Evolutionary conservation across 75 land plant genomes (phyloP).

Genomic region (Selaginella moellendorffii): DNA sequence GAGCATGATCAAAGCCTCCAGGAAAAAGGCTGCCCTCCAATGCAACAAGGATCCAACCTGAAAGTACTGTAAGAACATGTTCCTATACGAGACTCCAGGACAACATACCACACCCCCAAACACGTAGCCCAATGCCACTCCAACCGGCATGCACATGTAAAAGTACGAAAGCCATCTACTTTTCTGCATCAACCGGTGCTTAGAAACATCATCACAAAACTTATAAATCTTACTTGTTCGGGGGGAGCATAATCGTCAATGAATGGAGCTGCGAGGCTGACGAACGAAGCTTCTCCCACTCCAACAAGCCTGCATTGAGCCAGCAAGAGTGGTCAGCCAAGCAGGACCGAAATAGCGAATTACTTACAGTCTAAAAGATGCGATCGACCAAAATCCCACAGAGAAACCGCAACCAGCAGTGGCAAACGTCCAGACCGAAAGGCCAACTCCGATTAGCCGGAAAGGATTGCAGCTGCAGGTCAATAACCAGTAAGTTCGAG

Average conservation of each 20-base stretch:
- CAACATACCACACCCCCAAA: slow-evolving; percentile 86
- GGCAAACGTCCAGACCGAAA: slow-evolving; percentile 89
- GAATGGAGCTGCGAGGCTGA: slow-evolving; percentile 94
- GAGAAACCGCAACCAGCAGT: slow-evolving; percentile 73
- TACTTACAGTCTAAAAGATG: slow-evolving; percentile 73
- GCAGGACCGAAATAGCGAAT: no score
- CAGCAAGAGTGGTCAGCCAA: no score
- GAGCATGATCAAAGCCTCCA: slow-evolving; percentile 78
- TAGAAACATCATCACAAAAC: not conserved
- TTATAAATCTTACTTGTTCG: slow-evolving; percentile 32
- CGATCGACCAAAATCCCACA: slow-evolving; percentile 77
- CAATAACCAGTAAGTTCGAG: not conserved
- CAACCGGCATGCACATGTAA: slow-evolving; percentile 97
- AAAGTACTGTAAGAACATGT: not conserved
- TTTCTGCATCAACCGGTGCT: slow-evolving; percentile 37
- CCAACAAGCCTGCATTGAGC: slow-evolving; percentile 57
- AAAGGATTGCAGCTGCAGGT: slow-evolving; percentile 82
- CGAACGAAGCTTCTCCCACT: slow-evolving; percentile 92
- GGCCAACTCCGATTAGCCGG: slow-evolving; percentile 89
- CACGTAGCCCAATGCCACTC: slow-evolving; percentile 88
- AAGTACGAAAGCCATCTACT: slow-evolving; percentile 87
- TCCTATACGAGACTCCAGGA: not conserved
- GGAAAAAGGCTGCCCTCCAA: slow-evolving; percentile 91
- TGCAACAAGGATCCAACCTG: slow-evolving; percentile 55
- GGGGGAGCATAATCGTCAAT: slow-evolving; percentile 87